Evolutionary conservation across 2,329 filamentous ascomycete genomes (phyloP).

Genomic region (Pestalotiopsis sp.): DNA sequence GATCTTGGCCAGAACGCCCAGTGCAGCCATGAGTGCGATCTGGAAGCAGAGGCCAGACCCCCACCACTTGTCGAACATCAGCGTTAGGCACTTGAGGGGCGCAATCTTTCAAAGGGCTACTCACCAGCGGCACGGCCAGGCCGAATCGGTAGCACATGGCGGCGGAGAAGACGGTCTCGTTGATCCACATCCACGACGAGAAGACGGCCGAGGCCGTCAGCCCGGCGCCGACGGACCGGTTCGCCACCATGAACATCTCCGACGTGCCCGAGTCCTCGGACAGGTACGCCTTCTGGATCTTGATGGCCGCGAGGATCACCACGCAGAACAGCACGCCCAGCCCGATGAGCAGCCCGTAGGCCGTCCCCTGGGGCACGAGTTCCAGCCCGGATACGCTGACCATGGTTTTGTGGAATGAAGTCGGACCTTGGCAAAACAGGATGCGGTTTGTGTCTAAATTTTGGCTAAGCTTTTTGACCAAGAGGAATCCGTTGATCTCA

Average conservation of each 20-base stretch:
- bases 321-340: slow-evolving; percentile 49
- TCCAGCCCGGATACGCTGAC: slow-evolving; percentile 10
- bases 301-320: slow-evolving; percentile 48
- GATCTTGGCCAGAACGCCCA: slow-evolving; percentile 52
- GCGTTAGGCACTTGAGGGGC: slow-evolving; percentile 21
- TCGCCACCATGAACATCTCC: slow-evolving; percentile 45
- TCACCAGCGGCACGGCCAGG: slow-evolving; percentile 24
- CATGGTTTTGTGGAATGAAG: neutral
- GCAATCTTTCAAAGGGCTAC: slow-evolving; percentile 2
- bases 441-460: neutral
- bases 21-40: slow-evolving; percentile 50
- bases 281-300: slow-evolving; percentile 45
- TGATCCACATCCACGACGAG: slow-evolving; percentile 45
- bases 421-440: no score
- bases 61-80: slow-evolving; percentile 33
- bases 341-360: slow-evolving; percentile 51
- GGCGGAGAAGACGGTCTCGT: slow-evolving; percentile 41
- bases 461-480: neutral
- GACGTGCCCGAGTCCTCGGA: slow-evolving; percentile 45
- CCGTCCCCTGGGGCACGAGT: slow-evolving; percentile 35
- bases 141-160: slow-evolving; percentile 34
- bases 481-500: neutral
- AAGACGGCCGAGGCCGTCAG: slow-evolving; percentile 34
- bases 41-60: slow-evolving; percentile 38
- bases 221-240: slow-evolving; percentile 32